phyloP scores from a whole-genome alignment of 139 green algal genomes.

The Zygnema cylindricum region DNA sequence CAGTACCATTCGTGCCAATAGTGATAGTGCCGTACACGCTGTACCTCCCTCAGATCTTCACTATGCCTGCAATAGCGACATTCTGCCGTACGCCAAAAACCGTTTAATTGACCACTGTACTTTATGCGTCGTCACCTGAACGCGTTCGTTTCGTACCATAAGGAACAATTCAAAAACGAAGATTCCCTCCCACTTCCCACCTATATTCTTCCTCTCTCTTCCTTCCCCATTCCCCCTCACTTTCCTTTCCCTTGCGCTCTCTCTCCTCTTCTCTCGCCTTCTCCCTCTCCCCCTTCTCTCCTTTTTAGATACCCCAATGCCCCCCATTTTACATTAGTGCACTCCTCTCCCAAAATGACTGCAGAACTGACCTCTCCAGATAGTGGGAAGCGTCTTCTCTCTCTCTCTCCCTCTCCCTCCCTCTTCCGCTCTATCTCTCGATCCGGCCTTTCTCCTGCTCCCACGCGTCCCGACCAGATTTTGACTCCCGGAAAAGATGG shows the following conservation, averaged over 20 bases:
- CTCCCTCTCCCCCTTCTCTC: not conserved
- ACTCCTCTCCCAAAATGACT: no score
- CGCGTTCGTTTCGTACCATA: no score
- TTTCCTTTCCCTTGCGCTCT: not conserved
- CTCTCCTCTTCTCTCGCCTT: not conserved
- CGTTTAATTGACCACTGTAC: no score
- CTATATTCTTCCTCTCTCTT: not conserved
- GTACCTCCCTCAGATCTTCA: no score
- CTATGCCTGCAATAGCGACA: no score
- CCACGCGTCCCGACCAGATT: not conserved
- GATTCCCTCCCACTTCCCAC: no score
- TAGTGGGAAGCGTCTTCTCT: not conserved
- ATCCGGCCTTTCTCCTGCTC: not conserved
- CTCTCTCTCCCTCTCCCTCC: not conserved
- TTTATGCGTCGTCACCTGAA: no score
- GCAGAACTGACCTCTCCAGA: not conserved
- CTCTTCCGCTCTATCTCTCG: slow-evolving; percentile 11
- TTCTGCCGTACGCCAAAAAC: no score
- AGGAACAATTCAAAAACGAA: no score
- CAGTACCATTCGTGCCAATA: no score
- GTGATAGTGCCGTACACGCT: no score
- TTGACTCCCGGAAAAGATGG: not conserved
- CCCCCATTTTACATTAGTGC: no score
- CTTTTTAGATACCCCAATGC: not conserved
- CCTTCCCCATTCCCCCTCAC: not conserved